phyloP scores from a whole-genome alignment of 192 early-diverging fungal genomes.

The Allomyces javanicus region DNA sequence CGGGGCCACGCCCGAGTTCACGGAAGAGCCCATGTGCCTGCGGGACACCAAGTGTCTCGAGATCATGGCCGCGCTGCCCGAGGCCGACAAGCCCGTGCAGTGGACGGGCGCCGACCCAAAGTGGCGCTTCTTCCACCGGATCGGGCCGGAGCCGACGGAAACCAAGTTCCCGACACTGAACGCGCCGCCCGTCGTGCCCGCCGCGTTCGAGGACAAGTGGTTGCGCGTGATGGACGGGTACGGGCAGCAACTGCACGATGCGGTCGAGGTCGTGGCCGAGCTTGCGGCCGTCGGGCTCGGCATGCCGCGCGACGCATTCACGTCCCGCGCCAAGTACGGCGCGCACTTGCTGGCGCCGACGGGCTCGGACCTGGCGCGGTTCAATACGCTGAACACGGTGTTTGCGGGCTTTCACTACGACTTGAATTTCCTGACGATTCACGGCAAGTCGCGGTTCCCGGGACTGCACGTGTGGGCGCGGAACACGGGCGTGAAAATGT shows the following conservation, averaged over 20 bases:
- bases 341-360: conserved; percentile 54
- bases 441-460: conserved; percentile 53
- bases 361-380: conserved; percentile 39
- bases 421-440: conserved; percentile 41
- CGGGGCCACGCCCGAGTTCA: conserved; percentile 44
- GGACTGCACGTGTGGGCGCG: conserved; percentile 53
- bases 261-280: conserved; percentile 28
- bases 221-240: conserved; percentile 35
- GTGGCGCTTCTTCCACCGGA: conserved; percentile 54
- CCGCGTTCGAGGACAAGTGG: conserved; percentile 45
- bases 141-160: conserved; percentile 27
- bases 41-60: conserved; percentile 34
- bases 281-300: conserved; percentile 46
- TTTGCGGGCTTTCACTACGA: conserved; percentile 29
- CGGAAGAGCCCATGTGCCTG: conserved; percentile 42
- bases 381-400: conserved; percentile 35
- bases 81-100: background rate
- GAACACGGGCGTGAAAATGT: conserved; percentile 28
- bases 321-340: conserved; percentile 30
- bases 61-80: conserved; percentile 18
- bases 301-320: conserved; percentile 30
- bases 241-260: conserved; percentile 34
- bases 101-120: conserved; percentile 35
- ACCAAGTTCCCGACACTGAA: conserved; percentile 42
- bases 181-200: conserved; percentile 39